Evolutionary conservation across 2,329 filamentous ascomycete genomes (phyloP), one percentile per base, ranked within the genome.

Genomic region (Ophiosphaerella korrae): DNA sequence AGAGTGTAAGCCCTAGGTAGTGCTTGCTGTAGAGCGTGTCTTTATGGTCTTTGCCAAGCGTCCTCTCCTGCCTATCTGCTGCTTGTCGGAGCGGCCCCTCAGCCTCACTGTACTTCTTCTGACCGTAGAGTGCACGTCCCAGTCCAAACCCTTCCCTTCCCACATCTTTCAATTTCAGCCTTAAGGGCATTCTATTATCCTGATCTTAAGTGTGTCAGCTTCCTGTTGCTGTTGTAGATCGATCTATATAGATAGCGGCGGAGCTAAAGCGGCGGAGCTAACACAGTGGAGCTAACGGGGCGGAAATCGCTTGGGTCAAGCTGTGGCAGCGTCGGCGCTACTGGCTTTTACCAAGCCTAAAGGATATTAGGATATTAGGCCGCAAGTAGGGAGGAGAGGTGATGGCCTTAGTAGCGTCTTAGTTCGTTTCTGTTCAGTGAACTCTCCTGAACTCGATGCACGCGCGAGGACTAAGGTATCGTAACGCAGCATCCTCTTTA

Each of bases 41-140:
- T 42, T 37, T 16, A 37, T 51, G 29, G 29, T 51, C 43, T 32
- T 8, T 18, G 7, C 48, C 48, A 46, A 48, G 44, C 16, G 23
- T 18, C 35, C 14, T 47, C 43, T 52, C 49, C 35, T 24, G 31
- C 29, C 39, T 43, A 8, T 26, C 24, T 8, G 24, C 24, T 26
- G 24, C 24, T 26, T 26, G 24, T 26, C 8, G 24, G 24, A 26
- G 24, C 24, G 8, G 24, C 24, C 24, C 24, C 24, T 26, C 49
- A 6, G 49, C 44, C 26, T 48, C 44, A 9, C 14, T 43, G 23
- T 48, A 42, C 49, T 48, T 47, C 42, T 51, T 4, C 42, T 51
- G 48, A 14, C 18, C 12, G 24, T 37, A 42, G 21, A 51, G 42
- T 14, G 48, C 34, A n/a, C 14, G 13, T 36, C 32, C 42, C 32